A percentile compares a stretch with the other conserved stretches of the same genome.
Conservation (phyloP, 352 stramenopile genomes). For the Pilasporangium apinafurcum region DNA sequence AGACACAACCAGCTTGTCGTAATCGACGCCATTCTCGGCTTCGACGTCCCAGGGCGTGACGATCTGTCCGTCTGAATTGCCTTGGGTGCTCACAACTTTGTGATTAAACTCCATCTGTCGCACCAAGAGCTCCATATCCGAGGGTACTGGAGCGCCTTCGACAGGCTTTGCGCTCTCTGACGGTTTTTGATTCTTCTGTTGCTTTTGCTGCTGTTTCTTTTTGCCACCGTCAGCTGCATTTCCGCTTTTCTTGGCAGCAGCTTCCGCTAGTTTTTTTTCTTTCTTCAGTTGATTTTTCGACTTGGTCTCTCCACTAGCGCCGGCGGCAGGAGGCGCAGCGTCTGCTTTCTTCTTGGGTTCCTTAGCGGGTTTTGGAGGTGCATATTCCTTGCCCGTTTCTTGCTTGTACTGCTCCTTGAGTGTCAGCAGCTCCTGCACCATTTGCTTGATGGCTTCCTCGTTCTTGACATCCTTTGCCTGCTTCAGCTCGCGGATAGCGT, state of each 20-base stretch:
- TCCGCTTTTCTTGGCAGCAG: constrained; percentile 22
- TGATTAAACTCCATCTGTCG: constrained; percentile 74
- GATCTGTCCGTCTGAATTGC: constrained; percentile 58
- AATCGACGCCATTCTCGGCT: constrained; percentile 97
- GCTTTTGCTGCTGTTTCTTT: constrained; percentile 25
- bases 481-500: constrained; percentile 81
- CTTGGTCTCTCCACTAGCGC: constrained; percentile 27
- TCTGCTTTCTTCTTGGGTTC: constrained; percentile 21
- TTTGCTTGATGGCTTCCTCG: constrained; percentile 23
- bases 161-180: constrained; percentile 66
- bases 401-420: constrained; percentile 81
- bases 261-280: constrained; percentile 79
- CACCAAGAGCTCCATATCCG: constrained; percentile 48
- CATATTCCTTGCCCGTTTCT: constrained; percentile 68
- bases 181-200: constrained; percentile 50
- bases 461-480: constrained; percentile 56
- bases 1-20: constrained; percentile 97
- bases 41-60: constrained; percentile 93
- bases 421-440: constrained; percentile 55
- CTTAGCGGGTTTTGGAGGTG: constrained; percentile 28
- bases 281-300: constrained; percentile 88
- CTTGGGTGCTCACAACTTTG: constrained; percentile 43
- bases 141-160: constrained; percentile 53
- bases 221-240: constrained; percentile 1
- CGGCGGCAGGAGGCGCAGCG: neutral